These are phyloP conservation scores for Emergomyces orientalis DNA, from an alignment of 2,329 filamentous ascomycete genomes.

Conservation along the genomic window DNA sequence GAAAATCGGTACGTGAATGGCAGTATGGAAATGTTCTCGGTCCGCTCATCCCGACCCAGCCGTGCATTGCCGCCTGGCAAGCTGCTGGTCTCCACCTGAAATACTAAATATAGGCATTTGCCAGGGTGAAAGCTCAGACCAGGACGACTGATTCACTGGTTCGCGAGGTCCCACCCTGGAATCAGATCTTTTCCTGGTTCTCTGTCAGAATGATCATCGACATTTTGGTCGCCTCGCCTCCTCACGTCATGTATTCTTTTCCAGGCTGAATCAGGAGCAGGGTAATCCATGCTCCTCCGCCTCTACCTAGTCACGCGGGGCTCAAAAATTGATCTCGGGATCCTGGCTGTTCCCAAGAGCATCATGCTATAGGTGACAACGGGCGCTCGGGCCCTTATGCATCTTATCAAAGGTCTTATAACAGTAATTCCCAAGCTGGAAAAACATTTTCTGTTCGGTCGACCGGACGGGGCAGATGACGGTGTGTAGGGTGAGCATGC, in stretches of 20 bases:
- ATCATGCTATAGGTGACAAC: neutral
- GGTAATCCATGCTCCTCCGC: neutral
- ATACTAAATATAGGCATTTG: neutral
- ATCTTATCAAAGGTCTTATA: neutral
- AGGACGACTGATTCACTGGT: neutral
- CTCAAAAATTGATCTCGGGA: neutral
- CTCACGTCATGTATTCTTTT: neutral
- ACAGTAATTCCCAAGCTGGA: neutral
- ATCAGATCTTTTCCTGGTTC: too few relatives aligned
- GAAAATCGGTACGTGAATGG: neutral
- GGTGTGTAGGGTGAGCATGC: neutral
- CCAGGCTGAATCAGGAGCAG: neutral
- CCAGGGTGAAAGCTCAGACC: neutral
- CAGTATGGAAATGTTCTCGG: neutral
- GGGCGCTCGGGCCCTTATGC: neutral
- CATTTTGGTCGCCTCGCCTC: neutral
- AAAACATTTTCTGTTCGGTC: neutral
- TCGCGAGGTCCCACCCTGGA: too few relatives aligned
- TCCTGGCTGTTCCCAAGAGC: neutral
- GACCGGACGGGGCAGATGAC: neutral
- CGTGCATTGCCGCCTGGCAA: neutral
- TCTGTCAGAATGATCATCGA: neutral
- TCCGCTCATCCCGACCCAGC: neutral
- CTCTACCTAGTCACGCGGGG: neutral
- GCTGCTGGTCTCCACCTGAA: neutral